Percentiles rank a stretch among this genome's conserved stretches.
Evolutionary conservation across 805 yeast species (phyloP).

Genomic region (Ogataea minuta): DNA sequence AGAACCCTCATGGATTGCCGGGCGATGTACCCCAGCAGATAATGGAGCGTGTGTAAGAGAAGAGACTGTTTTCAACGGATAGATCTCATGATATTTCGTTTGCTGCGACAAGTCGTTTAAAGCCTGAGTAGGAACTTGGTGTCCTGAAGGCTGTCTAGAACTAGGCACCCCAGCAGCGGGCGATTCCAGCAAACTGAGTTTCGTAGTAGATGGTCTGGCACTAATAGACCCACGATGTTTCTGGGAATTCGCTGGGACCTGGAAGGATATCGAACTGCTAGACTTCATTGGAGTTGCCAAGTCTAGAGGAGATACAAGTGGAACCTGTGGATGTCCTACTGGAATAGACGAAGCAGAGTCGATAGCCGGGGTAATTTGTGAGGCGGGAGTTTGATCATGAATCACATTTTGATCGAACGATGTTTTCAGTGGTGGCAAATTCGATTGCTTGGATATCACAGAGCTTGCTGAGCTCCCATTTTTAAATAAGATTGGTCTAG

Average conservation of each 20-base stretch:
- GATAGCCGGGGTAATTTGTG: conserved; percentile 2
- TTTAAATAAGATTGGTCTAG: conserved; percentile 25
- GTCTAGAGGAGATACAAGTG: conserved; percentile 4
- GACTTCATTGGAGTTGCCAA: conserved; percentile 21
- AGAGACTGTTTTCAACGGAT: not conserved
- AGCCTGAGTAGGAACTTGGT: conserved; percentile 11
- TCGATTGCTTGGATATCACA: conserved; percentile 13
- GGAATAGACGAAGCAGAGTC: conserved; percentile 3
- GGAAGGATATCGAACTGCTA: conserved; percentile 42
- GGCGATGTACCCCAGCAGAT: not conserved
- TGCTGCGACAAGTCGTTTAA: conserved; percentile 1
- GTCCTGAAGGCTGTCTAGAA: conserved; percentile 28
- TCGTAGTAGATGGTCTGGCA: conserved; percentile 47
- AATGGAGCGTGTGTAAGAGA: not conserved
- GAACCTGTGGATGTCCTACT: not conserved
- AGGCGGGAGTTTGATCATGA: not conserved
- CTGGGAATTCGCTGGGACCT: conserved; percentile 37
- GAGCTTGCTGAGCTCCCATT: conserved; percentile 16
- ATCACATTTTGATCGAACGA: conserved; percentile 9
- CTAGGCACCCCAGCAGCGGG: conserved; percentile 29
- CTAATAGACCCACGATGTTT: conserved; percentile 60
- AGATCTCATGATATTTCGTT: not conserved
- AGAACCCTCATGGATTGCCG: conserved; percentile 1
- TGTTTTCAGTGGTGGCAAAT: conserved; percentile 26
- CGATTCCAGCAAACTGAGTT: conserved; percentile 24